A percentile compares a stretch with the other conserved stretches of the same genome.
These are phyloP conservation scores for Porogramme epimiltina DNA, from an alignment of 1,284 basidiomycete genomes.

Conservation along the genomic window DNA sequence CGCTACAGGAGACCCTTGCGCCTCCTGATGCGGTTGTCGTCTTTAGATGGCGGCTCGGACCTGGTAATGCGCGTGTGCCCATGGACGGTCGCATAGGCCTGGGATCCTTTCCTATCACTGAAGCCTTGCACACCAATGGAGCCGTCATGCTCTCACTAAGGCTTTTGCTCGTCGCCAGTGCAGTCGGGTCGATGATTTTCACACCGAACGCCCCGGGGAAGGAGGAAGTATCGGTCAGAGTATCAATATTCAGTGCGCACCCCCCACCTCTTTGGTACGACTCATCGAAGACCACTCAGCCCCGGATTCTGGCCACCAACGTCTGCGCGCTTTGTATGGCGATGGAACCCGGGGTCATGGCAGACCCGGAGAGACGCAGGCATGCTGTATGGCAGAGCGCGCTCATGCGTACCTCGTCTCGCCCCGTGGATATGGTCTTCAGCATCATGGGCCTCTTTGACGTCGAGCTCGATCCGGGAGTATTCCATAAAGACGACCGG, in stretches of 20 bases:
- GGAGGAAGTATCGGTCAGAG: slow-evolving; percentile 1
- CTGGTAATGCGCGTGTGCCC: background rate
- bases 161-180: slow-evolving; percentile 3
- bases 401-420: slow-evolving; percentile 27
- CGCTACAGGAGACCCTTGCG: slow-evolving; percentile 13
- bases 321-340: slow-evolving; percentile 13
- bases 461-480: slow-evolving; percentile 20
- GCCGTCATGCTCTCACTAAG: background rate
- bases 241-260: slow-evolving; percentile 5
- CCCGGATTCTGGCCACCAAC: slow-evolving; percentile 6
- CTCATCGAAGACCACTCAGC: too few relatives aligned
- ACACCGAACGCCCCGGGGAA: background rate
- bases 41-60: slow-evolving; percentile 9
- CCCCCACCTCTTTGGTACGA: background rate
- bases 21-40: slow-evolving; percentile 8
- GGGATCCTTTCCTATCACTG: background rate
- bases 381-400: slow-evolving; percentile 26
- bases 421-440: slow-evolving; percentile 31
- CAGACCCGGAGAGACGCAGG: background rate
- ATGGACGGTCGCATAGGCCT: too few relatives aligned
- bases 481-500: slow-evolving; percentile 23
- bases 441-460: slow-evolving; percentile 32
- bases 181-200: slow-evolving; percentile 2
- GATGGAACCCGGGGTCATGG: slow-evolving; percentile 6
- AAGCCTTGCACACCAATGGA: background rate